Conservation (phyloP, 225 moss, liverwort and hornwort genomes). For the Polytrichum formosum region DNA sequence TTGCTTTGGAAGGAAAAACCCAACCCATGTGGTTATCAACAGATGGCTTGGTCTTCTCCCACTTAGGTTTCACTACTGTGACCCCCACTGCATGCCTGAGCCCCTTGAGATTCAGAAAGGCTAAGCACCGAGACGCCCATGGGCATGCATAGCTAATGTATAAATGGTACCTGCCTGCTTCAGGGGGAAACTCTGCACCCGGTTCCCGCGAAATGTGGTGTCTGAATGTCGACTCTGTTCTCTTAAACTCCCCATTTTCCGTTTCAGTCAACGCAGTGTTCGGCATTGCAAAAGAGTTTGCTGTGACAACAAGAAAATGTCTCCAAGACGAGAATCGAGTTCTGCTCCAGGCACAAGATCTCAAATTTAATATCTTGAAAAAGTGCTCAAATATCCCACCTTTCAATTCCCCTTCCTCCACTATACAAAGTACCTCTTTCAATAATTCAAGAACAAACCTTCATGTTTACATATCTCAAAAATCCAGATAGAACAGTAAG, state of each 20-base stretch:
- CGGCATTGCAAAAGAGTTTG: slow-evolving; percentile 18
- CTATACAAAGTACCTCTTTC: too few relatives aligned
- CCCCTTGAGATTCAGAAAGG: slow-evolving; percentile 45
- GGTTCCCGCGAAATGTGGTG: slow-evolving; percentile 33
- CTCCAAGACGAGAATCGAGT: too few relatives aligned
- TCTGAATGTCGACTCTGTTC: slow-evolving; percentile 44
- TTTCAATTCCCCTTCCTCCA: too few relatives aligned
- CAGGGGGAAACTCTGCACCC: slow-evolving; percentile 34
- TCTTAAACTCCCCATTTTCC: slow-evolving; percentile 39
- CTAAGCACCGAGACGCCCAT: slow-evolving; percentile 48
- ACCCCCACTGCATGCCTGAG: slow-evolving; percentile 46
- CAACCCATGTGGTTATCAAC: slow-evolving; percentile 55
- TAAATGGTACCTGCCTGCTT: slow-evolving; percentile 42
- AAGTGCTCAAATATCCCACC: too few relatives aligned
- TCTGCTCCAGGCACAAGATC: too few relatives aligned
- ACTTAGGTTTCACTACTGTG: slow-evolving; percentile 41
- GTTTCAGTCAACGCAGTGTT: slow-evolving; percentile 38
- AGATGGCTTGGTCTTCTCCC: slow-evolving; percentile 45
- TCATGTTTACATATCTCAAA: too few relatives aligned
- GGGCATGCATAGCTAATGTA: slow-evolving; percentile 51
- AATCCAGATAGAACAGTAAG: too few relatives aligned
- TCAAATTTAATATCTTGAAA: too few relatives aligned
- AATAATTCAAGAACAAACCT: too few relatives aligned
- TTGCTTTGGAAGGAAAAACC: slow-evolving; percentile 32
- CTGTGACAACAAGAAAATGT: too few relatives aligned